phyloP scores from a whole-genome alignment of 116 monocot genomes.

The Thalassia testudinum region DNA sequence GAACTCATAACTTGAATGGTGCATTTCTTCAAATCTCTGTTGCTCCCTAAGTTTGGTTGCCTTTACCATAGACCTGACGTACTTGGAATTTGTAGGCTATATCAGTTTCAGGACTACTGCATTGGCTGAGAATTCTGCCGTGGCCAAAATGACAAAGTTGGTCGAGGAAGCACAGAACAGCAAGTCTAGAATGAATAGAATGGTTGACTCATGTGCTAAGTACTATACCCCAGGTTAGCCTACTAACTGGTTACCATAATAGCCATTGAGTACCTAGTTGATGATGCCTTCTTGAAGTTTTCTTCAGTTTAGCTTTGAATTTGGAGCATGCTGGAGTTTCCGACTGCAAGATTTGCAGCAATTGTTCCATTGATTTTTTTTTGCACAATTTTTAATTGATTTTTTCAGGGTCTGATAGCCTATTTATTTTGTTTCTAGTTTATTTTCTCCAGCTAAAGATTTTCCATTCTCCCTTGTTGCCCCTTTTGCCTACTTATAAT shows the following conservation, averaged over 20 bases:
- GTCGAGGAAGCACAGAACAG: constrained; percentile 96
- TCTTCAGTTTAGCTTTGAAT: no score
- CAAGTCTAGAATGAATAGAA: constrained; percentile 64
- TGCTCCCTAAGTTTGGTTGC: background rate
- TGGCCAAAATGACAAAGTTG: constrained; percentile 84
- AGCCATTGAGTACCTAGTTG: no score
- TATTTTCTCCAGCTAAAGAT: no score
- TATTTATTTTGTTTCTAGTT: no score
- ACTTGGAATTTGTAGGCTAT: constrained; percentile 42
- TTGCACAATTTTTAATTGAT: no score
- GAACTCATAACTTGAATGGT: constrained; percentile 88
- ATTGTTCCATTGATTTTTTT: no score
- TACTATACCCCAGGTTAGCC: constrained; percentile 80
- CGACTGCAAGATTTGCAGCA: no score
- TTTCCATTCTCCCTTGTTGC: no score
- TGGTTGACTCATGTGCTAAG: constrained; percentile 83
- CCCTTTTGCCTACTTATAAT: no score
- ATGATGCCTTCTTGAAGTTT: no score
- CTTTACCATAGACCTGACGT: background rate
- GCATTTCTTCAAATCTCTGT: background rate
- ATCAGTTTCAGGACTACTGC: constrained; percentile 87
- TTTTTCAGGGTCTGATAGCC: no score
- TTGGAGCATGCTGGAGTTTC: no score
- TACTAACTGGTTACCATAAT: background rate
- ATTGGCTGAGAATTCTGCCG: constrained; percentile 79